Conservation (phyloP, 495 filamentous ascomycete genomes). For the Friedmanniomyces endolithicus region DNA sequence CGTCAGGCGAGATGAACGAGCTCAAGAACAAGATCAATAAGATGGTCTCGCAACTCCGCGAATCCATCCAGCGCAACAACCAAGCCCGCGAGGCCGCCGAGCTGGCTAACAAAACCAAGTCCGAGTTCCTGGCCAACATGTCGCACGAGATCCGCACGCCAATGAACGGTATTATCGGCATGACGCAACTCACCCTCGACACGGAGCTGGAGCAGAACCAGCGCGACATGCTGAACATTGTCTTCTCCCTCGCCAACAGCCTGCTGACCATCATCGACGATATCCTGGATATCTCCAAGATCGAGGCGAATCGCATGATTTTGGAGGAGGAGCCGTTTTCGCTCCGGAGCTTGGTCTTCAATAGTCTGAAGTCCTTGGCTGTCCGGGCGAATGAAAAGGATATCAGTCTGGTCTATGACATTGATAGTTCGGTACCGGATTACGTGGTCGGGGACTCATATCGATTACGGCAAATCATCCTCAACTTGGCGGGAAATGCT, state of each 20-base stretch:
- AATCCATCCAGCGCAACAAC: slow-evolving; percentile 97
- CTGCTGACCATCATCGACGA: slow-evolving; percentile 97
- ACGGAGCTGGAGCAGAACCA: slow-evolving; percentile 91
- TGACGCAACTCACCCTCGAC: slow-evolving; percentile 95
- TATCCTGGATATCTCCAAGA: slow-evolving; percentile 98
- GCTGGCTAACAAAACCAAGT: slow-evolving; percentile 95
- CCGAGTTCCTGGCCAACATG: slow-evolving; percentile 98
- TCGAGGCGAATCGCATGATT: slow-evolving; percentile 98
- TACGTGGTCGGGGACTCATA: slow-evolving; percentile 96
- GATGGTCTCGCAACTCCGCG: slow-evolving; percentile 92
- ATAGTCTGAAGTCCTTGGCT: slow-evolving; percentile 88
- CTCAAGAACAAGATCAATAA: slow-evolving; percentile 98
- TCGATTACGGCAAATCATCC: slow-evolving; percentile 86
- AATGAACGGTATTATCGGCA: slow-evolving; percentile 78
- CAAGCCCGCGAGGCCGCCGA: slow-evolving; percentile 92
- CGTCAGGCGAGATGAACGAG: slow-evolving; percentile 98
- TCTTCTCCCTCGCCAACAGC: slow-evolving; percentile 95
- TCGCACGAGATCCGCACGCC: slow-evolving; percentile 97
- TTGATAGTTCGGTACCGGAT: slow-evolving; percentile 88
- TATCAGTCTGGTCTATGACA: slow-evolving; percentile 85
- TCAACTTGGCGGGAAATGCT: slow-evolving; percentile 69
- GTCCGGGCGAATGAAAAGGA: slow-evolving; percentile 97
- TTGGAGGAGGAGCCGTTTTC: slow-evolving; percentile 98
- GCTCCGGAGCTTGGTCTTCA: slow-evolving; percentile 89
- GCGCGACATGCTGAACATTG: slow-evolving; percentile 96